Conservation (phyloP, 768 basidiomycete genomes). For the Nidula microcarpa region DNA sequence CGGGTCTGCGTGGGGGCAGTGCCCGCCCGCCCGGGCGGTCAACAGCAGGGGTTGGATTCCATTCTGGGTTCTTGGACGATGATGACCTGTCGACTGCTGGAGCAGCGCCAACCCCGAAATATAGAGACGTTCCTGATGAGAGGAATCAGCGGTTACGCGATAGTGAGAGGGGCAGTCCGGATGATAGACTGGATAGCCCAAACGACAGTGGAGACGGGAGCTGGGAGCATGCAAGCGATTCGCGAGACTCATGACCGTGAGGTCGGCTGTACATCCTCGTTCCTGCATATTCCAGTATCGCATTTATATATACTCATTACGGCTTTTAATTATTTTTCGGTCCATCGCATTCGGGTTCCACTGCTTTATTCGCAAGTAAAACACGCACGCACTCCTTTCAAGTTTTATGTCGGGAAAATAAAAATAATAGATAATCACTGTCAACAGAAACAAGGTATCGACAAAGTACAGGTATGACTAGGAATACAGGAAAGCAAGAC, state of each 20-base stretch:
- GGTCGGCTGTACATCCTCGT: background rate
- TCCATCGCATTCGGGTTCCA: background rate
- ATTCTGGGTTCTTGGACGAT: constrained; percentile 82
- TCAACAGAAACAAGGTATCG: constrained; percentile 1
- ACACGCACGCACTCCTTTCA: background rate
- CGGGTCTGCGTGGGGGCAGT: constrained; percentile 41
- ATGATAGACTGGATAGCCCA: constrained; percentile 25
- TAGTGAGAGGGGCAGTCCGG: constrained; percentile 6
- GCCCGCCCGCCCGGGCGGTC: constrained; percentile 24
- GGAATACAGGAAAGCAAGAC: no score
- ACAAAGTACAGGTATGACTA: background rate
- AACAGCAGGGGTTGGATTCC: constrained; percentile 51
- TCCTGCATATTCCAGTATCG: background rate
- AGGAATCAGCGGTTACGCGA: background rate
- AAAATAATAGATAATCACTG: no score
- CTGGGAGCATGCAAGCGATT: constrained; percentile 62
- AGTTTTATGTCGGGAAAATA: background rate
- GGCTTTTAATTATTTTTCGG: no score
- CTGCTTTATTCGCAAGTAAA: no score
- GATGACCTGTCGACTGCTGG: constrained; percentile 48
- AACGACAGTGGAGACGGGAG: constrained; percentile 59
- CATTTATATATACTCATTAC: constrained; percentile 1
- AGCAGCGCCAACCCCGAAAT: constrained; percentile 25
- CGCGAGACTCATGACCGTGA: constrained; percentile 10
- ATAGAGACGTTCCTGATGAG: constrained; percentile 56